phyloP scores from a whole-genome alignment of 345 rosid species.

The Gynandropsis gynandra region DNA sequence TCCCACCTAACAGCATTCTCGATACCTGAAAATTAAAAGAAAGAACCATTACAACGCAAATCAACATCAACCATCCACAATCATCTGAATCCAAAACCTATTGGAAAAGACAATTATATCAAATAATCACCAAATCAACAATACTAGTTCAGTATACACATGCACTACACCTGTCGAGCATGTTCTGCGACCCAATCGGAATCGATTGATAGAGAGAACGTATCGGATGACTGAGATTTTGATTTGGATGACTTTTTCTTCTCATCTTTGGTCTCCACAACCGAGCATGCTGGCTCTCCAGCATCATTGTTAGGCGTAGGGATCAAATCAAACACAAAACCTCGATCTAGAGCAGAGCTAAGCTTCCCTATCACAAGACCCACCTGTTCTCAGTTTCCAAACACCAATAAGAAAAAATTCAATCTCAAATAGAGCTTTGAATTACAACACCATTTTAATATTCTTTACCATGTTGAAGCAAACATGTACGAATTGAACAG shows the following conservation, averaged over 20 bases:
- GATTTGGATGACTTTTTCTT: slow-evolving; percentile 53
- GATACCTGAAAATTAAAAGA: slow-evolving; percentile 55
- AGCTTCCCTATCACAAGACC: slow-evolving; percentile 88
- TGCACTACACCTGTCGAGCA: slow-evolving; percentile 63
- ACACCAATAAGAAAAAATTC: not conserved
- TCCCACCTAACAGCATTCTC: slow-evolving; percentile 83
- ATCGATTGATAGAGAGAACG: slow-evolving; percentile 53
- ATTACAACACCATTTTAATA: not conserved
- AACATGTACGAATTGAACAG: not conserved
- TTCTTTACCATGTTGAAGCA: not conserved
- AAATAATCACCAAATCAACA: not conserved
- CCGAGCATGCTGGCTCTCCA: slow-evolving; percentile 65
- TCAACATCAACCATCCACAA: slow-evolving; percentile 1
- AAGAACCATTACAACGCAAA: slow-evolving; percentile 7
- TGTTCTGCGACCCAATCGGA: slow-evolving; percentile 90
- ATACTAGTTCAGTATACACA: not conserved
- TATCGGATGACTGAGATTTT: slow-evolving; percentile 55
- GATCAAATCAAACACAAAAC: slow-evolving; percentile 70
- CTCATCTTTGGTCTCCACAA: slow-evolving; percentile 50
- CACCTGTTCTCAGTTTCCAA: slow-evolving; percentile 36
- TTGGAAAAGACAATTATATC: not conserved
- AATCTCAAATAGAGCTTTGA: not conserved
- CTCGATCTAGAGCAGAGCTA: slow-evolving; percentile 68
- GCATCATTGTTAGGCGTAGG: slow-evolving; percentile 75
- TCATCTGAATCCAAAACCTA: not conserved